These are phyloP conservation scores for Strobilomyces echinocephalus DNA, from an alignment of 768 basidiomycete genomes.

Conservation along the genomic window DNA sequence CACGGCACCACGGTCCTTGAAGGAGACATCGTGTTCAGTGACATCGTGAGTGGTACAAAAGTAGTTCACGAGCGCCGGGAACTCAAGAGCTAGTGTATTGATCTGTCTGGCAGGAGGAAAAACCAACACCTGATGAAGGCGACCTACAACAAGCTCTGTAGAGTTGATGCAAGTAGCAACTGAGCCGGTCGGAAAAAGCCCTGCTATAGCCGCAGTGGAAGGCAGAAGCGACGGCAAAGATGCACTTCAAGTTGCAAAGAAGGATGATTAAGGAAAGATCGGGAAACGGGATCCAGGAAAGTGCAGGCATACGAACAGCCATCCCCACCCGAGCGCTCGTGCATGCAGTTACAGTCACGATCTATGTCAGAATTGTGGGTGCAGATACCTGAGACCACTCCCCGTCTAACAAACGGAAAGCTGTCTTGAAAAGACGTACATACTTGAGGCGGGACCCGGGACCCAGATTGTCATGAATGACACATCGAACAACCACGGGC, in stretches of 20 bases:
- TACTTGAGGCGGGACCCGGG: too few relatives aligned
- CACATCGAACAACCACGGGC: not conserved
- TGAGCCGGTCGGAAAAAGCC: slow-evolving; percentile 92
- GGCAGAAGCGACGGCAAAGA: slow-evolving; percentile 93
- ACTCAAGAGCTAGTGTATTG: slow-evolving; percentile 97
- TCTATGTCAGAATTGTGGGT: too few relatives aligned
- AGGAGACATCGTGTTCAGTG: slow-evolving; percentile 87
- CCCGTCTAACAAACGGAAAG: too few relatives aligned
- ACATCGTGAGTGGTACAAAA: too few relatives aligned
- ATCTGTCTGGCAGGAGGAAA: slow-evolving; percentile 96
- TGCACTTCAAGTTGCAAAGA: slow-evolving; percentile 39
- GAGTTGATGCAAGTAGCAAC: slow-evolving; percentile 75
- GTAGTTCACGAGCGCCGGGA: slow-evolving; percentile 96
- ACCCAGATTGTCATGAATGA: too few relatives aligned
- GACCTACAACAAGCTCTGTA: slow-evolving; percentile 89
- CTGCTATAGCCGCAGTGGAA: slow-evolving; percentile 91
- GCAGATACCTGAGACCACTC: too few relatives aligned
- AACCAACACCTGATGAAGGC: slow-evolving; percentile 87
- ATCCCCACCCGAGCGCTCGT: too few relatives aligned
- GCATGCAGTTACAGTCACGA: too few relatives aligned
- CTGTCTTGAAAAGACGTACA: too few relatives aligned
- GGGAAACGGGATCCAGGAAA: too few relatives aligned
- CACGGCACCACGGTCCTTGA: slow-evolving; percentile 92
- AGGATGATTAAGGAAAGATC: too few relatives aligned
- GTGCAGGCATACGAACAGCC: too few relatives aligned